Conservation (phyloP, 345 rosid species). For the Arabidopsis suecica region DNA sequence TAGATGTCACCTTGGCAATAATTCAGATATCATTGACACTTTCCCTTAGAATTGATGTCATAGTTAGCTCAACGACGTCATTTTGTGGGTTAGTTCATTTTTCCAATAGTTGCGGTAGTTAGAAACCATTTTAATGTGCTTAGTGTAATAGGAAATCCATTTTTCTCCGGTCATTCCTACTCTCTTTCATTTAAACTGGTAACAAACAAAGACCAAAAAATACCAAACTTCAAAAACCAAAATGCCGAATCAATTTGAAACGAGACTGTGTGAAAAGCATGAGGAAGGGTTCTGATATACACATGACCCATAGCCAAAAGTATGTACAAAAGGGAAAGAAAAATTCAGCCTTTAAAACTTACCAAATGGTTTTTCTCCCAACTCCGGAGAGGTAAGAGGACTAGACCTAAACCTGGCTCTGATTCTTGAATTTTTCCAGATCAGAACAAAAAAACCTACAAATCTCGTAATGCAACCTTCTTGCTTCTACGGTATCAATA, state of each 20-base stretch:
- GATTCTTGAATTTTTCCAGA: conserved; percentile 18
- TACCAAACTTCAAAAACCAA: background rate
- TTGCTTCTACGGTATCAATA: conserved; percentile 18
- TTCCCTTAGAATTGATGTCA: no score
- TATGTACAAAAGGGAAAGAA: conserved; percentile 25
- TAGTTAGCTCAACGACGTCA: no score
- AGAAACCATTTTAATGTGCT: background rate
- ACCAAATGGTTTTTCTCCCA: conserved; percentile 22
- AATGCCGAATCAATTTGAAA: background rate
- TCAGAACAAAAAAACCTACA: conserved; percentile 2
- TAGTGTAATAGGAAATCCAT: background rate
- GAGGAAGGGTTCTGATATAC: conserved; percentile 6
- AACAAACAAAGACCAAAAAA: background rate
- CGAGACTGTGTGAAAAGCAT: background rate
- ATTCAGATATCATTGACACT: no score
- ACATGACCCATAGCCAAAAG: conserved; percentile 12
- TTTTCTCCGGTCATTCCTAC: background rate
- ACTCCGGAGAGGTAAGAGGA: background rate
- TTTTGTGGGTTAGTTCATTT: no score
- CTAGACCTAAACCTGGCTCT: conserved; percentile 8
- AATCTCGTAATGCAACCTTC: conserved; percentile 18
- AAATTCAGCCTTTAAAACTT: conserved; percentile 6
- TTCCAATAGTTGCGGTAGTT: background rate
- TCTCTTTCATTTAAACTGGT: background rate
- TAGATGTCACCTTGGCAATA: no score